Conservation (phyloP, 192 early-diverging fungal species). For the Backusella morwellensis region DNA sequence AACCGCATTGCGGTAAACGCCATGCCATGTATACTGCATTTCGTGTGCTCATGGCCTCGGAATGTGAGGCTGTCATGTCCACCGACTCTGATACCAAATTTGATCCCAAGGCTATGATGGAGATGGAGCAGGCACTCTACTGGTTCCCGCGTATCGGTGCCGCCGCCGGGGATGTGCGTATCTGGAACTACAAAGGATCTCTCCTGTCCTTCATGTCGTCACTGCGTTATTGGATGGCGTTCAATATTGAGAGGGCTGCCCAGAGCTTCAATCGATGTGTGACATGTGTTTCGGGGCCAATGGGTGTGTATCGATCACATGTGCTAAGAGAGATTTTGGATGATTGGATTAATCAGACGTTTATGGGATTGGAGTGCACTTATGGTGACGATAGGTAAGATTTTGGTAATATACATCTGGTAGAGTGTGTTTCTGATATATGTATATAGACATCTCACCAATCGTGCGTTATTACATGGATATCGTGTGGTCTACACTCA, state of each 20-base stretch:
- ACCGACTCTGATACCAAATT: conserved; percentile 65
- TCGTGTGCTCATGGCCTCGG: conserved; percentile 38
- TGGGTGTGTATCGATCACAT: conserved; percentile 56
- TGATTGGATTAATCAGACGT: conserved; percentile 51
- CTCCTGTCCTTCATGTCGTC: conserved; percentile 60
- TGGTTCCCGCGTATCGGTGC: conserved; percentile 52
- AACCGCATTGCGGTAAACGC: conserved; percentile 52
- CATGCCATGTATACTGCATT: conserved; percentile 57
- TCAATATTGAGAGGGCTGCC: conserved; percentile 63
- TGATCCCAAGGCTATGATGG: conserved; percentile 44
- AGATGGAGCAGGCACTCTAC: conserved; percentile 50
- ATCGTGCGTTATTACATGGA: conserved; percentile 46
- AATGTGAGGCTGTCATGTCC: conserved; percentile 52
- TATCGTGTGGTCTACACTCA: conserved; percentile 54
- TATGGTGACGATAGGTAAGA: conserved; percentile 59
- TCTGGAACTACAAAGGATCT: conserved; percentile 49
- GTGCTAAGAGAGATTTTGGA: conserved; percentile 52
- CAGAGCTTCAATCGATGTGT: conserved; percentile 58
- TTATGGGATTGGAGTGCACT: conserved; percentile 58
- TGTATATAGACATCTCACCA: conserved; percentile 50
- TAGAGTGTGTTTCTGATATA: not conserved
- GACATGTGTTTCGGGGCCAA: conserved; percentile 62
- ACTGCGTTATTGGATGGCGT: conserved; percentile 63
- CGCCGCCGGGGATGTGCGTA: conserved; percentile 50
- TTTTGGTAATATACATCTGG: not conserved